phyloP scores from a whole-genome alignment of 1,284 basidiomycete genomes.

The Rhizoctonia solani region DNA sequence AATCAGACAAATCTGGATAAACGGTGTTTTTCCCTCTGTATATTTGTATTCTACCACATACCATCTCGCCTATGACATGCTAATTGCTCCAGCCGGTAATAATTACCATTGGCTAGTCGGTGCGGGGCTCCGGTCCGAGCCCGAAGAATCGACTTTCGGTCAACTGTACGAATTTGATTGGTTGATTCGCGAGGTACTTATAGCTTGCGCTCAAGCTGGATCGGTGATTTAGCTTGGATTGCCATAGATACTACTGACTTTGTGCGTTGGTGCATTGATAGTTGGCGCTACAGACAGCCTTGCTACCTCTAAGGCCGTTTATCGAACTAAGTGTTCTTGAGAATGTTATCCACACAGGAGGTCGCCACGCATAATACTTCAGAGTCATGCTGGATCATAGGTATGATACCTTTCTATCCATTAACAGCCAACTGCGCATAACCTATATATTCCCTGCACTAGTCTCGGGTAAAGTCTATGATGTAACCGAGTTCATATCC shows the following conservation, averaged over 20 bases:
- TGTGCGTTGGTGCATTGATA: too few species aligned
- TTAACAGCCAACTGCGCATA: too few species aligned
- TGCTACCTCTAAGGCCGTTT: too few species aligned
- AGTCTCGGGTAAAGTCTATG: conserved; percentile 37
- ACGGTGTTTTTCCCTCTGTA: neutral
- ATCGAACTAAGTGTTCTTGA: neutral
- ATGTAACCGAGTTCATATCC: conserved; percentile 49
- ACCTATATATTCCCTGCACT: neutral
- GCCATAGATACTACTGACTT: too few species aligned
- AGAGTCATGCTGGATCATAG: conserved; percentile 49
- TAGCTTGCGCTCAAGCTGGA: neutral
- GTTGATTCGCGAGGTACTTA: neutral
- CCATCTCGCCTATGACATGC: neutral
- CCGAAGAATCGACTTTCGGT: conserved; percentile 2
- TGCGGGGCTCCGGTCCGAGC: conserved; percentile 26
- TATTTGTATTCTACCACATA: neutral
- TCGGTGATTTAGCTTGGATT: neutral
- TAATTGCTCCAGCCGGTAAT: neutral
- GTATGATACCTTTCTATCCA: conserved; percentile 19
- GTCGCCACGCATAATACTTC: conserved; percentile 45
- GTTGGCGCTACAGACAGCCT: too few species aligned
- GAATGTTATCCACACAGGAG: conserved; percentile 32
- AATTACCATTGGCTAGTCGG: conserved; percentile 1
- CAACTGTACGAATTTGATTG: conserved; percentile 29
- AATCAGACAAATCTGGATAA: too few species aligned